Conservation (phyloP, 768 basidiomycete species). For the Suillus occidentalis region DNA sequence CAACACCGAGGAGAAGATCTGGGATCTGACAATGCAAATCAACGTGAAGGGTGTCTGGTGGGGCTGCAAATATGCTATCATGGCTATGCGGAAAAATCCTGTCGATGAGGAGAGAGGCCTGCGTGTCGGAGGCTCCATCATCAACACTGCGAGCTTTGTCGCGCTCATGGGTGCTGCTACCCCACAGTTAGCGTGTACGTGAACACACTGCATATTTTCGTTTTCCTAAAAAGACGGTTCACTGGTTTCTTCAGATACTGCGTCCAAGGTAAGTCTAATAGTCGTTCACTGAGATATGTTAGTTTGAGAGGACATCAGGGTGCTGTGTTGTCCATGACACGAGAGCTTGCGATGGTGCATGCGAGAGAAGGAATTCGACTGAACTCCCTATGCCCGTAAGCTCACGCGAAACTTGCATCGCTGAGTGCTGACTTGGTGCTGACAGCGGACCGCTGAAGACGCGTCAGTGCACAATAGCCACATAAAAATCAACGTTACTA, state of each 20-base stretch:
- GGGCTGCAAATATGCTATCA: slow-evolving; percentile 97
- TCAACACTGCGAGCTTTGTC: slow-evolving; percentile 98
- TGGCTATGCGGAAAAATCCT: slow-evolving; percentile 93
- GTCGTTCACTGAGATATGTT: not conserved
- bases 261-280: slow-evolving; percentile 70
- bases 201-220: not conserved
- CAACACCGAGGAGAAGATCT: slow-evolving; percentile 95
- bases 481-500: not conserved
- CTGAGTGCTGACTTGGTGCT: slow-evolving; percentile 9
- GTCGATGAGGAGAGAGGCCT: slow-evolving; percentile 80
- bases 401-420: slow-evolving; percentile 11
- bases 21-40: slow-evolving; percentile 91
- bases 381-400: slow-evolving; percentile 95
- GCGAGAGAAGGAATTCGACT: slow-evolving; percentile 95
- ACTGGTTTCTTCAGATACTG: slow-evolving; percentile 63
- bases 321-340: slow-evolving; percentile 97
- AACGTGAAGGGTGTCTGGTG: slow-evolving; percentile 99
- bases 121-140: slow-evolving; percentile 84
- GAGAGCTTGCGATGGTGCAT: slow-evolving; percentile 97
- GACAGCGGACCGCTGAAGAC: slow-evolving; percentile 91
- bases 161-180: slow-evolving; percentile 95
- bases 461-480: slow-evolving; percentile 52
- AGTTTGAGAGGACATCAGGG: slow-evolving; percentile 49
- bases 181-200: slow-evolving; percentile 94
- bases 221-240: slow-evolving; percentile 8